Percentiles rank a stretch among this genome's conserved stretches.
Conservation (phyloP, 768 basidiomycete genomes). For the Boletus sp. region DNA sequence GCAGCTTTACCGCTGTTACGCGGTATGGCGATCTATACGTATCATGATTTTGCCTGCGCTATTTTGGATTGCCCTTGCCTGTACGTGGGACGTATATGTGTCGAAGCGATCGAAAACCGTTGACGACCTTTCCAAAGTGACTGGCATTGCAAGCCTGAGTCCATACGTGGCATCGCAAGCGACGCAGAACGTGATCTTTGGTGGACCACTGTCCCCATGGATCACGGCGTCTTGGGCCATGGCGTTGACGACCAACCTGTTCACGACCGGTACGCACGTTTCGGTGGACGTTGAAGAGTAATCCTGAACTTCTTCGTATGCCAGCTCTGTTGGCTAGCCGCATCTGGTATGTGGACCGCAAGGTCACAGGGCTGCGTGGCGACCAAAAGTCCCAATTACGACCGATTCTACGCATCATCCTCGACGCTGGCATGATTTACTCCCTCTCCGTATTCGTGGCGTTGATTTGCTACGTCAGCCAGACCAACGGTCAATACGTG, state of each 20-base stretch:
- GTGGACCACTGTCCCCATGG: not conserved
- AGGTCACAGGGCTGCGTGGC: no score
- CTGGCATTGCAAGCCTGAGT: not conserved
- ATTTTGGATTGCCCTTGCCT: not conserved
- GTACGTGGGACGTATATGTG: slow-evolving; percentile 1
- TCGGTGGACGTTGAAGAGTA: no score
- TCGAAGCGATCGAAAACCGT: not conserved
- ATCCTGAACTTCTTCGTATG: no score
- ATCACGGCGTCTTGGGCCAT: slow-evolving; percentile 8
- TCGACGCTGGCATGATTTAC: no score
- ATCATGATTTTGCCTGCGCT: slow-evolving; percentile 1
- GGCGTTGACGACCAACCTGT: slow-evolving; percentile 6
- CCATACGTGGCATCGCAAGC: not conserved
- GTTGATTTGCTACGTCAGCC: no score
- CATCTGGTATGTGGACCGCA: no score
- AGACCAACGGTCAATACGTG: no score
- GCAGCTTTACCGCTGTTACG: slow-evolving; percentile 14
- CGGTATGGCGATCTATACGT: not conserved
- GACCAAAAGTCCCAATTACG: no score
- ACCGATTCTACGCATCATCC: no score
- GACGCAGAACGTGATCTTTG: not conserved
- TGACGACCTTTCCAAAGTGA: slow-evolving; percentile 3
- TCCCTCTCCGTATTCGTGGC: no score
- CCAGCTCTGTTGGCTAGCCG: no score
- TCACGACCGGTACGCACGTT: slow-evolving; percentile 8